These are phyloP conservation scores for Pseudovirgaria hyperparasitica DNA, from an alignment of 2,329 filamentous ascomycete genomes.

Conservation along the genomic window DNA sequence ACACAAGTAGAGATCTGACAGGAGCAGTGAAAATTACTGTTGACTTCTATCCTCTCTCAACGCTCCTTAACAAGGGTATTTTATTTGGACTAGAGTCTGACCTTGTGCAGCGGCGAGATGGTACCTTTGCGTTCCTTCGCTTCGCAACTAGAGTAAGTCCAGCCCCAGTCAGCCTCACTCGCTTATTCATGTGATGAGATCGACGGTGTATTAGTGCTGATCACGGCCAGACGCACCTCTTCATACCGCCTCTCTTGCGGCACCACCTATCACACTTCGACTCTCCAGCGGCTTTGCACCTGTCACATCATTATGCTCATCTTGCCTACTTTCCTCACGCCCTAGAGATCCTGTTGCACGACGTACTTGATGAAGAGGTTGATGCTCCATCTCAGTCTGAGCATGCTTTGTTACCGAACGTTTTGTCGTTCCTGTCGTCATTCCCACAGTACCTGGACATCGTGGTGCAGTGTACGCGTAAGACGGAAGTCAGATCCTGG, in stretches of 20 bases:
- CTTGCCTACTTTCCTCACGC: conserved; percentile 89
- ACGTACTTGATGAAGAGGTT: conserved; percentile 88
- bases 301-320: conserved; percentile 75
- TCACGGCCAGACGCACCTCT: conserved; percentile 68
- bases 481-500: conserved; percentile 93
- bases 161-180: conserved; percentile 3
- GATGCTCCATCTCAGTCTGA: conserved; percentile 45
- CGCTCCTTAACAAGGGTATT: conserved; percentile 79
- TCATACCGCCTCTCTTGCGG: conserved; percentile 76
- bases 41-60: conserved; percentile 92
- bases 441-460: conserved; percentile 81
- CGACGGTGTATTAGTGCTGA: conserved; percentile 8
- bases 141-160: conserved; percentile 68
- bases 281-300: conserved; percentile 64
- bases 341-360: conserved; percentile 81
- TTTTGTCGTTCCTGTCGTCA: conserved; percentile 40
- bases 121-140: conserved; percentile 80
- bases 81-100: conserved; percentile 85
- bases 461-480: conserved; percentile 90
- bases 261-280: conserved; percentile 66
- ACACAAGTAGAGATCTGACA: conserved; percentile 57
- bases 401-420: conserved; percentile 36
- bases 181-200: too few relatives aligned
- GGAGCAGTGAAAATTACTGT: conserved; percentile 63
- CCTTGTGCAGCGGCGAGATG: conserved; percentile 81